These are phyloP conservation scores for Kregervanrija pseudodelftensis DNA, from an alignment of 805 yeast genomes.

Conservation along the genomic window DNA sequence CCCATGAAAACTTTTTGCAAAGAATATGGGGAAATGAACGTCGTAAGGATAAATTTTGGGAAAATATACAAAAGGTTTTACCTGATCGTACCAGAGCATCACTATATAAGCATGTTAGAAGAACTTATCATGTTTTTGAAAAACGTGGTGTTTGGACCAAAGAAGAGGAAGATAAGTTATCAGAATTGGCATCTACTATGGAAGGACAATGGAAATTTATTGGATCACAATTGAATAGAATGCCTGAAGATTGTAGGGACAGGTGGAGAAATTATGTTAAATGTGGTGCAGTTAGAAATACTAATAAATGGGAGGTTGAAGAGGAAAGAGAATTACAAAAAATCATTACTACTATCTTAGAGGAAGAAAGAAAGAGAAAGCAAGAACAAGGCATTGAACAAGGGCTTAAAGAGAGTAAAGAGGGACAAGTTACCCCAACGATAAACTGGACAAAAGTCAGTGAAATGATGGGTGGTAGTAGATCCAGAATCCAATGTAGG, in stretches of 20 bases:
- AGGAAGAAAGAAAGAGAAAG: constrained; percentile 24
- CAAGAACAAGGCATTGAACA: constrained; percentile 11
- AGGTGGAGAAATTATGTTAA: constrained; percentile 94
- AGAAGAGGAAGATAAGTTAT: constrained; percentile 68
- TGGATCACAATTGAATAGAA: constrained; percentile 73
- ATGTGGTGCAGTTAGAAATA: constrained; percentile 72
- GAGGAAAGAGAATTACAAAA: constrained; percentile 61
- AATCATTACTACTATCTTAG: constrained; percentile 46
- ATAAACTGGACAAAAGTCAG: constrained; percentile 91
- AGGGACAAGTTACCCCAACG: constrained; percentile 28
- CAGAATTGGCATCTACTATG: constrained; percentile 52
- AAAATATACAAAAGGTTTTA: constrained; percentile 63
- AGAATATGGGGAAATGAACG: constrained; percentile 85
- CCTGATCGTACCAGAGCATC: constrained; percentile 86
- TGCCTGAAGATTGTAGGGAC: constrained; percentile 98
- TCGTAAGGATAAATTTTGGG: constrained; percentile 88
- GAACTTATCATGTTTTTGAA: constrained; percentile 81
- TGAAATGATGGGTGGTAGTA: constrained; percentile 80
- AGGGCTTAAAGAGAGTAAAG: constrained; percentile 1
- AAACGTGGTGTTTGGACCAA: constrained; percentile 87
- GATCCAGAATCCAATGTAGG: constrained; percentile 91
- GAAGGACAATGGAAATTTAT: constrained; percentile 87
- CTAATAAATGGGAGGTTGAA: constrained; percentile 76
- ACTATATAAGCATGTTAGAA: constrained; percentile 84
- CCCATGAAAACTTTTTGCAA: constrained; percentile 65